phyloP scores from a whole-genome alignment of 139 green algal genomes.

The Tetradesmus lagerheimii region DNA sequence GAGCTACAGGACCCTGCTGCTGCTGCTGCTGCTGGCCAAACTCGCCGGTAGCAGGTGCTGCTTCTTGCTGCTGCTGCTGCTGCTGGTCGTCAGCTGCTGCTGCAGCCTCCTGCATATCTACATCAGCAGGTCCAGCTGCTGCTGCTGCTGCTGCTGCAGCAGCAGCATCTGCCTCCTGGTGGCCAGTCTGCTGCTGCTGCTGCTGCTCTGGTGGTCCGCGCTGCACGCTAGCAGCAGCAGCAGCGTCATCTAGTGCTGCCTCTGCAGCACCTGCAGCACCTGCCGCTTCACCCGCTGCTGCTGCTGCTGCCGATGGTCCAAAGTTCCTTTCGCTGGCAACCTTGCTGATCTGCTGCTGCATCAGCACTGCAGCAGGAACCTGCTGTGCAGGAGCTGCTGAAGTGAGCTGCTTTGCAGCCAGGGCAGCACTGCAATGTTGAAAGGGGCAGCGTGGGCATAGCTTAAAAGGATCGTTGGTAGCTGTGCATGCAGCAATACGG shows the following conservation, averaged over 20 bases:
- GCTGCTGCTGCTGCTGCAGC: background rate
- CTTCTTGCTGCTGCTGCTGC: background rate
- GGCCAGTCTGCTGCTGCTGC: background rate
- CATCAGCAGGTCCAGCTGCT: background rate
- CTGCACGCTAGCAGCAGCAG: background rate
- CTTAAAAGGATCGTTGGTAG: background rate
- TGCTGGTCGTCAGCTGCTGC: background rate
- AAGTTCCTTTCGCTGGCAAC: background rate
- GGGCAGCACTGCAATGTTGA: background rate
- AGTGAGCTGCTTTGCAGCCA: background rate
- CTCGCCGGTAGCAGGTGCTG: background rate
- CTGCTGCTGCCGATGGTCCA: background rate
- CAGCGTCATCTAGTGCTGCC: no score
- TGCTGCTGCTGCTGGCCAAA: background rate
- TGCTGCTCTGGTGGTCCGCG: background rate
- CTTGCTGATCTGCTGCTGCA: background rate
- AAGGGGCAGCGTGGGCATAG: background rate
- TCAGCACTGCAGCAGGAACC: background rate
- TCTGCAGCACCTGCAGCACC: background rate
- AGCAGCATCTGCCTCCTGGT: background rate
- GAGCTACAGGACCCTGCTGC: background rate
- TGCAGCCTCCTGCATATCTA: background rate
- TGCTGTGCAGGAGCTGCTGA: background rate
- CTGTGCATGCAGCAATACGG: no score
- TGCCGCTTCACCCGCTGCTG: background rate